Percentiles rank a stretch among this genome's conserved stretches.
phyloP scores from a whole-genome alignment of 768 basidiomycete species.

The Lentinus tigrinus region DNA sequence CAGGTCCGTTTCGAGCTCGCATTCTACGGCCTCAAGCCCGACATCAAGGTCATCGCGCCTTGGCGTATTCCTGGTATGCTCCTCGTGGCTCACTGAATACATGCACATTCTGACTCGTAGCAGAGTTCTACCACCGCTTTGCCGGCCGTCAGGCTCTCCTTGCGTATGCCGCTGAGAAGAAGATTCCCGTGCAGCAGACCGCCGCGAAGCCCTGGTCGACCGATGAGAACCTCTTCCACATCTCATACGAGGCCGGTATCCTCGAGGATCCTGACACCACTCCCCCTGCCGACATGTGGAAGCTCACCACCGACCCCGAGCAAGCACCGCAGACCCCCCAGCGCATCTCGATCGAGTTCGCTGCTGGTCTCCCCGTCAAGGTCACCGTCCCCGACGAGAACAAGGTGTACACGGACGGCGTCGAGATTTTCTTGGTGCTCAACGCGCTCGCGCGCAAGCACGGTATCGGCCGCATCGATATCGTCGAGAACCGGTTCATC shows the following conservation, averaged over 20 bases:
- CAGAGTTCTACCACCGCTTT: conserved; percentile 97
- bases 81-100: neutral
- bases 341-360: conserved; percentile 81
- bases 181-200: conserved; percentile 94
- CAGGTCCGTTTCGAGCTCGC: conserved; percentile 99
- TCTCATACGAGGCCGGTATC: conserved; percentile 99
- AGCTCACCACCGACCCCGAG: conserved; percentile 84
- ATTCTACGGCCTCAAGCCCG: conserved; percentile 97
- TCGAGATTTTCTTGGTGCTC: conserved; percentile 89
- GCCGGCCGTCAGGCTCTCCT: conserved; percentile 93
- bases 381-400: conserved; percentile 56
- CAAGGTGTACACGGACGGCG: conserved; percentile 81
- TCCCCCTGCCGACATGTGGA: conserved; percentile 98
- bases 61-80: conserved; percentile 89
- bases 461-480: conserved; percentile 96
- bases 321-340: conserved; percentile 79
- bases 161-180: conserved; percentile 80
- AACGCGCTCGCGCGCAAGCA: conserved; percentile 93
- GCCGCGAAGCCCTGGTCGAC: conserved; percentile 98
- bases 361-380: conserved; percentile 82
- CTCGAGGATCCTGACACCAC: conserved; percentile 95
- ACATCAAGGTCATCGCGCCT: conserved; percentile 98
- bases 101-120: neutral
- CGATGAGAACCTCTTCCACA: conserved; percentile 99
- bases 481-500: conserved; percentile 99